phyloP scores from a whole-genome alignment of 2,329 filamentous ascomycete species.

The Trichophyton mentagrophytes region DNA sequence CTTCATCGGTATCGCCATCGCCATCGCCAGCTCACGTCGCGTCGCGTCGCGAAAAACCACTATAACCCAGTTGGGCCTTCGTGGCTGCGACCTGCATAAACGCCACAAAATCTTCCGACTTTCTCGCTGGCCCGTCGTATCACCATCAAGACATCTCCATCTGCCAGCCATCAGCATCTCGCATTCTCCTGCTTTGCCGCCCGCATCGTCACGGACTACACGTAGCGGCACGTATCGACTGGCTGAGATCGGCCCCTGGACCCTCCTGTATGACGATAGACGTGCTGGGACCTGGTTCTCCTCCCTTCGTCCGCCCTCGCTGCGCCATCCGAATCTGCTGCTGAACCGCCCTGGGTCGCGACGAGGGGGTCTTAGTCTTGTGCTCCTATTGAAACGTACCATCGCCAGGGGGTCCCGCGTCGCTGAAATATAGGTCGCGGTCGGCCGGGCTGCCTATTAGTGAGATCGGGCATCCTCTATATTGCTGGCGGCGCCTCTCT shows the following conservation, averaged over 20 bases:
- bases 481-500: not conserved
- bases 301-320: not conserved
- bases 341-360: not conserved
- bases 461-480: not conserved
- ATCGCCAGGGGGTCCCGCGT: conserved; percentile 1
- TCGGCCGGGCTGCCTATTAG: not conserved
- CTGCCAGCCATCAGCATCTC: not conserved
- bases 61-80: not conserved
- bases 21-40: not conserved
- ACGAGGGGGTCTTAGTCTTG: not conserved
- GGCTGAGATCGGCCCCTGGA: not conserved
- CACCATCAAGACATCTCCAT: not conserved
- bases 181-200: not conserved
- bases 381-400: not conserved
- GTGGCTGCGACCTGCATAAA: not conserved
- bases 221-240: not conserved
- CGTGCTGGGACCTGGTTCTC: not conserved
- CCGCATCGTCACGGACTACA: not conserved
- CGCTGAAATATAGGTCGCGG: not conserved
- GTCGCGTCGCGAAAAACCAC: not conserved
- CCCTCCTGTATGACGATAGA: not conserved
- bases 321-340: not conserved
- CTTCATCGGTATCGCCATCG: no score
- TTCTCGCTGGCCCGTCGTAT: no score
- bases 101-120: not conserved